A percentile compares a stretch with the other conserved stretches of the same genome.
These are phyloP conservation scores for Backusella tuberculispora DNA, from an alignment of 192 early-diverging fungal species.

Conservation along the genomic window DNA sequence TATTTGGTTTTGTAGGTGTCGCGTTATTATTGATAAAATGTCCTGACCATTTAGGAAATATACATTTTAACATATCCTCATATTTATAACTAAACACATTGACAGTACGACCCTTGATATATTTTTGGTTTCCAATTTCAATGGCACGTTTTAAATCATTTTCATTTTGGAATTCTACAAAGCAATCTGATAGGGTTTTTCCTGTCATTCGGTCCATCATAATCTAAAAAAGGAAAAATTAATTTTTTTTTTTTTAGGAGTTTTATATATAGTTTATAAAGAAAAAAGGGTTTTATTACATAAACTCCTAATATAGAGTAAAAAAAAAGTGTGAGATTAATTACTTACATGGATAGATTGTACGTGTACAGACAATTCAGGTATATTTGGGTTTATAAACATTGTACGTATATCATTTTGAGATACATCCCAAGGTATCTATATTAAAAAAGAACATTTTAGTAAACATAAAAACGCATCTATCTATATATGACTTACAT, in stretches of 20 bases:
- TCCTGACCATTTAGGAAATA: conserved; percentile 66
- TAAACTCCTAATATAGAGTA: too few species aligned
- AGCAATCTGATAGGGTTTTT: conserved; percentile 71
- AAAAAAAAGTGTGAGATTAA: conserved; percentile 15
- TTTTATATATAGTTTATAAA: too few species aligned
- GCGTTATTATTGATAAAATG: conserved; percentile 51
- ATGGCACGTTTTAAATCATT: conserved; percentile 59
- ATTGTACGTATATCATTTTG: conserved; percentile 53
- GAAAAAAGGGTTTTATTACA: too few species aligned
- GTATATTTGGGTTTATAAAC: conserved; percentile 46
- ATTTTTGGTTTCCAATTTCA: conserved; percentile 55
- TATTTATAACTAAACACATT: conserved; percentile 52
- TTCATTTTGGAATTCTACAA: conserved; percentile 61
- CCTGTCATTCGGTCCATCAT: conserved; percentile 69
- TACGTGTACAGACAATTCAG: conserved; percentile 44
- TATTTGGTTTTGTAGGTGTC: conserved; percentile 30
- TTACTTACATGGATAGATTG: conserved; percentile 59
- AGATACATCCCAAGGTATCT: conserved; percentile 67
- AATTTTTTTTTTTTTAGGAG: conserved; percentile 8
- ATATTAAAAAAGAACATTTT: background rate
- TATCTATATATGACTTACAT: conserved; percentile 15
- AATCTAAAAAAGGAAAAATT: conserved; percentile 42
- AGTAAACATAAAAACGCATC: background rate
- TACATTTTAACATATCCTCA: conserved; percentile 56
- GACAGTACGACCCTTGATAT: conserved; percentile 67